Evolutionary conservation across 768 basidiomycete species (phyloP), one percentile per base, ranked within the genome.

Genomic region (Rhodosporidiobolus sp.): DNA sequence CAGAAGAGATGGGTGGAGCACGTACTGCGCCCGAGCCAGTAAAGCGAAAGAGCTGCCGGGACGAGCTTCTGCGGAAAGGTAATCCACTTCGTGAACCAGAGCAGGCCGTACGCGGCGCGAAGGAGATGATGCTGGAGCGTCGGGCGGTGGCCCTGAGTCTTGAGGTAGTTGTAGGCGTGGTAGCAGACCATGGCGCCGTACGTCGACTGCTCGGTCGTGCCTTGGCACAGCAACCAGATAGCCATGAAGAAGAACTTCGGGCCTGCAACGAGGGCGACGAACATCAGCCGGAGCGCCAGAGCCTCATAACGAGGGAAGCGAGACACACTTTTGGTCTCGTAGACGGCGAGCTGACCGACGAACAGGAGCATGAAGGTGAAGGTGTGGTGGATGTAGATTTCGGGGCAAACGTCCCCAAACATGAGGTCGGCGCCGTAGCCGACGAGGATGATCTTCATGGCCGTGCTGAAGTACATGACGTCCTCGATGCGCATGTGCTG

Each of bases 21-120:
- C 72, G 38, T 35, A 73, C 67, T 73, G n/a, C 30, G 38, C 0
- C 26, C 67, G 30, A 73, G 56, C 69, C 69, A 70, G 57, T 67
- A 67, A 0, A 70, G 34, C n/a, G 65, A 56, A 34, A 74, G 64
- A 1, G 65, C 73, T 4, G 62, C 62, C 20, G 73, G 73, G 3
- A 67, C 26, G 24, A 74, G 2, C 54, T 74, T 67, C 32, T 70
- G 73, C 20, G 73, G 68, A 24, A 54, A 63, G 48, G 56, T 54
- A 54, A 59, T 43, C 28, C 24, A 53, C 45, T 48, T 52, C 3
- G 73, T 64, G 61, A 74, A 34, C 16, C 32, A 6, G 0, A 74
- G 26, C 6, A 64, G 8, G 12, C 19, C 3, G 20, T 45, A 45
- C 3, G 73, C 49, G 12, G 19, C 10, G 2, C 0, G 1, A n/a